A percentile compares a stretch with the other conserved stretches of the same genome.
Conservation (phyloP, 108 stramenopile species). For the Fragilariopsis cylindrus region DNA sequence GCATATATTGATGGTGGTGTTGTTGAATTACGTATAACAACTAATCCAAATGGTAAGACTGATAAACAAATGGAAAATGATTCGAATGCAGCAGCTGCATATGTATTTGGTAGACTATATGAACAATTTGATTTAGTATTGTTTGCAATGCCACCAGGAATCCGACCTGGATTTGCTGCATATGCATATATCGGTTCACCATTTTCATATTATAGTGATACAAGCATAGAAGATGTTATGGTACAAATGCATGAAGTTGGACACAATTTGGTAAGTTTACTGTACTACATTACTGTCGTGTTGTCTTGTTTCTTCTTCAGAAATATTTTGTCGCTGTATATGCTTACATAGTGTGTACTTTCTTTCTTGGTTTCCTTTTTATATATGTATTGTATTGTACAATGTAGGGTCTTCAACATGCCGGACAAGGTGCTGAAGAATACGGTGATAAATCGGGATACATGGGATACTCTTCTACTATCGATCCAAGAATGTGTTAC, state of each 20-base stretch:
- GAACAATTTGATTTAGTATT: constrained; percentile 4
- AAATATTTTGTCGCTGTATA: no score
- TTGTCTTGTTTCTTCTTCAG: no score
- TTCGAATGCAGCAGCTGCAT: constrained; percentile 1
- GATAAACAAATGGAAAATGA: constrained; percentile 11
- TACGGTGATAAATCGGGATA: constrained; percentile 17
- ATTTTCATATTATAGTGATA: constrained; percentile 4
- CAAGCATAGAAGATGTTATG: background rate
- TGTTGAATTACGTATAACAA: background rate
- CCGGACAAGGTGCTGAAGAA: constrained; percentile 1
- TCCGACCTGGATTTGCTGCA: background rate
- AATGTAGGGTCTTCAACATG: constrained; percentile 14
- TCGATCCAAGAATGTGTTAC: constrained; percentile 19
- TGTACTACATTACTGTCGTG: background rate
- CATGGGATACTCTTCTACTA: constrained; percentile 10
- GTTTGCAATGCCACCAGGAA: constrained; percentile 11
- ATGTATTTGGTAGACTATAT: background rate
- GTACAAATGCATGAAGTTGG: constrained; percentile 19
- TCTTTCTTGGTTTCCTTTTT: background rate
- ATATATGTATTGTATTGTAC: background rate
- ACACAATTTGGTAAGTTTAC: constrained; percentile 9
- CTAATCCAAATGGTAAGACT: background rate
- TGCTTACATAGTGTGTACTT: no score
- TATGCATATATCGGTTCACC: constrained; percentile 7
- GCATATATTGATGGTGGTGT: background rate